Evolutionary conservation across 371 early-diverging fungal genomes (phyloP).

Genomic region (Dichotomocladium elegans): DNA sequence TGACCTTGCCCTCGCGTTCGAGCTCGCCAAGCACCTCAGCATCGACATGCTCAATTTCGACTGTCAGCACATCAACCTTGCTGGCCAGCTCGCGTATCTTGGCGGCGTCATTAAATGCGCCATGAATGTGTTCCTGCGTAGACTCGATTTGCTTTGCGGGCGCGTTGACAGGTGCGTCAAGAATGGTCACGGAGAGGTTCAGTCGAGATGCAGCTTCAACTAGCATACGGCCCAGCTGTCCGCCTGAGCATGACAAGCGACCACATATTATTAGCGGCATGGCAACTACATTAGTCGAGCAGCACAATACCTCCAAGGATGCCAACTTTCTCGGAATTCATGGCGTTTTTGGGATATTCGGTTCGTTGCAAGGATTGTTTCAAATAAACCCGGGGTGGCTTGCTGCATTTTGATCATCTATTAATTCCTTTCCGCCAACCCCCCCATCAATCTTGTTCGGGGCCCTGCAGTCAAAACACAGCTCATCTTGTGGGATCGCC

Average conservation of each 20-base stretch:
- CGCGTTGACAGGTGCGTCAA: constrained; percentile 69
- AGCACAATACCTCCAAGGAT: constrained; percentile 56
- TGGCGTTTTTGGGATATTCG: no score
- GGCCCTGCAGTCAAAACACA: no score
- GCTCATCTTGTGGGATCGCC: no score
- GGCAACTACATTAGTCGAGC: neutral
- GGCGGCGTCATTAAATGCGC: constrained; percentile 74
- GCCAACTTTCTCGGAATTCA: constrained; percentile 63
- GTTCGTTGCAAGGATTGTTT: no score
- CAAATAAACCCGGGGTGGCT: no score
- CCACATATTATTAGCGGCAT: neutral
- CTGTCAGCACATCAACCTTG: constrained; percentile 80
- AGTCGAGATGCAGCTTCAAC: constrained; percentile 91
- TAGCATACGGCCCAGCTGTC: constrained; percentile 96
- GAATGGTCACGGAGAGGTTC: constrained; percentile 75
- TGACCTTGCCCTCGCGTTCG: constrained; percentile 44
- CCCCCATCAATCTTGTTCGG: no score
- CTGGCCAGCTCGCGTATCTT: constrained; percentile 74
- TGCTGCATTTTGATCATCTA: no score
- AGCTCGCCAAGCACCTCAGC: constrained; percentile 67
- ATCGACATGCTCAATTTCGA: constrained; percentile 97
- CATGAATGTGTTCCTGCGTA: constrained; percentile 66
- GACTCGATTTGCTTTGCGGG: constrained; percentile 88
- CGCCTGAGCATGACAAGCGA: constrained; percentile 61
- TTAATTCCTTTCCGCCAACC: no score